A percentile compares a stretch with the other conserved stretches of the same genome.
These are phyloP conservation scores for Bipolaris gigantea DNA, from an alignment of 2,329 filamentous ascomycete species.

Conservation along the genomic window DNA sequence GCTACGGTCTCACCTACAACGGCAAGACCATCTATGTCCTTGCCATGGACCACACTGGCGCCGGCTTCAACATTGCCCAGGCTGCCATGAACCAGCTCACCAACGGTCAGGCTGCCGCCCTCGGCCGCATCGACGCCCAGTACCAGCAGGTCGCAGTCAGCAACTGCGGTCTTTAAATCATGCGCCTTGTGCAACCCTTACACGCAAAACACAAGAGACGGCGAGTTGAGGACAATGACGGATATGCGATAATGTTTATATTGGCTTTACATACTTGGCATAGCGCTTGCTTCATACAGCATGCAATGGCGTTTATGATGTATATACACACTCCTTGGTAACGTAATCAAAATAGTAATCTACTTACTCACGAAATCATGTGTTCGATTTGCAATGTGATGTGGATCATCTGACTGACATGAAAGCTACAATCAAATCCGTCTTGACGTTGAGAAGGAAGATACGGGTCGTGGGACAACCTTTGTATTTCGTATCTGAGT, in stretches of 20 bases:
- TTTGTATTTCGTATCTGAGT: no score
- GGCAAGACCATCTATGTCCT: slow-evolving; percentile 53
- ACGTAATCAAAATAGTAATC: slow-evolving; percentile 6
- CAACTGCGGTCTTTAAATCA: slow-evolving; percentile 38
- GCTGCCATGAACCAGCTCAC: slow-evolving; percentile 55
- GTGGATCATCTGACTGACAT: not conserved
- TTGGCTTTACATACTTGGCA: slow-evolving; percentile 2
- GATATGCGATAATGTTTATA: slow-evolving; percentile 10
- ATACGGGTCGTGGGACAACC: no score
- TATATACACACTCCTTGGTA: slow-evolving; percentile 15
- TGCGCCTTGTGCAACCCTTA: not conserved
- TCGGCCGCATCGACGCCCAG: slow-evolving; percentile 51
- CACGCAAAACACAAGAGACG: not conserved
- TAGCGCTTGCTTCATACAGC: slow-evolving; percentile 4
- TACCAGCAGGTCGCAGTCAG: slow-evolving; percentile 43
- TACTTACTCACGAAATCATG: not conserved
- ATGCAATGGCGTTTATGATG: slow-evolving; percentile 8
- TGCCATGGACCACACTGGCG: slow-evolving; percentile 52
- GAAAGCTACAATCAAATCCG: no score
- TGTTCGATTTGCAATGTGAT: not conserved
- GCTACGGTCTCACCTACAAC: slow-evolving; percentile 55
- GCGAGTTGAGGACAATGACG: not conserved
- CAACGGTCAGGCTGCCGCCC: slow-evolving; percentile 46
- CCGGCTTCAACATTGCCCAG: slow-evolving; percentile 55
- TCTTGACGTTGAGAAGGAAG: no score